These are phyloP conservation scores for Saccharomycopsis olivae DNA, from an alignment of 805 yeast genomes.

Conservation along the genomic window DNA sequence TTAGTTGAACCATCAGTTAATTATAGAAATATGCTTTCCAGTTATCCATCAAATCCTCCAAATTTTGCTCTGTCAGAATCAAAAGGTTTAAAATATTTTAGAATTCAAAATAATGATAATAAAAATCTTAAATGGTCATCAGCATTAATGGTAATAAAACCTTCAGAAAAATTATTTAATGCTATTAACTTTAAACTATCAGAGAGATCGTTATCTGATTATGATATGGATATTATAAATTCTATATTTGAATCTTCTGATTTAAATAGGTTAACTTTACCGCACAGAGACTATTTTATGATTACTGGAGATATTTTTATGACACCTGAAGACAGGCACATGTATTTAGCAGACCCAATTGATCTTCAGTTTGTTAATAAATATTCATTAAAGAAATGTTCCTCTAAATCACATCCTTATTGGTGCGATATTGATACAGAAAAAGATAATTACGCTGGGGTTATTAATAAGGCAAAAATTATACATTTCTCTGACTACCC, in stretches of 20 bases:
- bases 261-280: slow-evolving; percentile 29
- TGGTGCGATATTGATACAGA: slow-evolving; percentile 15
- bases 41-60: slow-evolving; percentile 8
- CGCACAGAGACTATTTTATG: slow-evolving; percentile 41
- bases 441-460: slow-evolving; percentile 23
- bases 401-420: slow-evolving; percentile 1
- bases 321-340: slow-evolving; percentile 25
- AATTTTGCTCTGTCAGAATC: not conserved
- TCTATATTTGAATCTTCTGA: not conserved
- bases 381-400: slow-evolving; percentile 13
- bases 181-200: slow-evolving; percentile 21
- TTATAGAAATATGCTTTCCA: slow-evolving; percentile 5
- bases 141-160: slow-evolving; percentile 47
- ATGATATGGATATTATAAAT: slow-evolving; percentile 46
- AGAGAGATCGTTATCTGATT: slow-evolving; percentile 28
- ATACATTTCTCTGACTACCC: slow-evolving; percentile 62
- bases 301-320: slow-evolving; percentile 34
- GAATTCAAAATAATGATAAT: slow-evolving; percentile 4
- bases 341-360: slow-evolving; percentile 35
- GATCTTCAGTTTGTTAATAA: slow-evolving; percentile 23
- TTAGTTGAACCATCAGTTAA: slow-evolving; percentile 11
- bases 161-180: slow-evolving; percentile 26
- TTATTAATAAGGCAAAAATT: slow-evolving; percentile 26
- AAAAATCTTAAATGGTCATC: slow-evolving; percentile 16
- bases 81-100: slow-evolving; percentile 7